Percentiles rank a stretch among this genome's conserved stretches.
These are phyloP conservation scores for Botryotinia calthae DNA, from an alignment of 2,329 filamentous ascomycete genomes.

Conservation along the genomic window DNA sequence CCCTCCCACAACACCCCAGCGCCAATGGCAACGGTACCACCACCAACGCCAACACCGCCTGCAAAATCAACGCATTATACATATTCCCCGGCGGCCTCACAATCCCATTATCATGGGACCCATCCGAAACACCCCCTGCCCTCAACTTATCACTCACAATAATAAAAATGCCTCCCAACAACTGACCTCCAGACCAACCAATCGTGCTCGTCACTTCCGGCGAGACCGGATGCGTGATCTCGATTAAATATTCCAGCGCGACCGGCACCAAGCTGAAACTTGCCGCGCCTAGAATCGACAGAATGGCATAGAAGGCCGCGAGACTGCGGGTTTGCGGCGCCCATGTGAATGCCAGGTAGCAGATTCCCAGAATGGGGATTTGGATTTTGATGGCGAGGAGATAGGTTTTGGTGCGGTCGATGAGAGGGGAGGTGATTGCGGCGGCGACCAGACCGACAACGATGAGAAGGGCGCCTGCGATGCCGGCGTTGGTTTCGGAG, in stretches of 20 bases:
- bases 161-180: constrained; percentile 82
- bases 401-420: constrained; percentile 82
- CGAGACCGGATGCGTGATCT: constrained; percentile 81
- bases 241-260: constrained; percentile 80
- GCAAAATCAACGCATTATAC: constrained; percentile 72
- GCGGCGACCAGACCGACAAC: constrained; percentile 77
- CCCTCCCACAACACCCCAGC: constrained; percentile 67
- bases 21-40: constrained; percentile 66
- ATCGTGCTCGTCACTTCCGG: constrained; percentile 82
- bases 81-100: constrained; percentile 65
- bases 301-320: constrained; percentile 70
- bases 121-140: constrained; percentile 39
- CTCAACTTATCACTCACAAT: constrained; percentile 76
- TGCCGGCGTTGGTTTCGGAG: constrained; percentile 78
- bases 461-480: constrained; percentile 86
- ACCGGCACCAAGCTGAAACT: constrained; percentile 80
- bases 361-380: constrained; percentile 70
- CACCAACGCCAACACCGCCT: constrained; percentile 66
- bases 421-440: constrained; percentile 74
- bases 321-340: constrained; percentile 60
- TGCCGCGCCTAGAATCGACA: constrained; percentile 73
- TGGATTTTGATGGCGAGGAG: constrained; percentile 69
- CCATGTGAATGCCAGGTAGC: constrained; percentile 78
- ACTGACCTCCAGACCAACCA: constrained; percentile 82
- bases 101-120: constrained; percentile 44